These are phyloP conservation scores for Monilinia vaccinii-corymbosi DNA, from an alignment of 2,329 filamentous ascomycete species.

Conservation along the genomic window DNA sequence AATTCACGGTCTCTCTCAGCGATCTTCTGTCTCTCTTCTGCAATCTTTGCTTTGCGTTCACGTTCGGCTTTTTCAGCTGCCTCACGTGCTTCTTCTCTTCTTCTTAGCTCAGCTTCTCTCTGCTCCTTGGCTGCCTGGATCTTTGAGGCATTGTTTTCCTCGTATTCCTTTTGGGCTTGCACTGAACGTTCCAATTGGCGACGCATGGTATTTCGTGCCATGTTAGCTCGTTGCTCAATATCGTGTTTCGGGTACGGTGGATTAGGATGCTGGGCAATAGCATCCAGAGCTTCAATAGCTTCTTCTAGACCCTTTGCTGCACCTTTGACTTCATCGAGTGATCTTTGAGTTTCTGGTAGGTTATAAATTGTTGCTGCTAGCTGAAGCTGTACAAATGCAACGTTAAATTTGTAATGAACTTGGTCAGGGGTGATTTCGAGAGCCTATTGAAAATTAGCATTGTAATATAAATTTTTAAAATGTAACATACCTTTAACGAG, in stretches of 20 bases:
- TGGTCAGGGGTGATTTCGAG: slow-evolving; percentile 73
- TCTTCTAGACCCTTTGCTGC: slow-evolving; percentile 74
- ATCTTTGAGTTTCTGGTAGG: slow-evolving; percentile 67
- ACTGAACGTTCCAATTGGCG: slow-evolving; percentile 83
- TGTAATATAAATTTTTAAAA: neutral
- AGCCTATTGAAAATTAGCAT: slow-evolving; percentile 43
- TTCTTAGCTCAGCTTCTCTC: slow-evolving; percentile 70
- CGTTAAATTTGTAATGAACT: slow-evolving; percentile 91
- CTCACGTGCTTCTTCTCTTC: slow-evolving; percentile 67
- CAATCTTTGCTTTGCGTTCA: slow-evolving; percentile 70
- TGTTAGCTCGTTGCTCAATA: slow-evolving; percentile 90
- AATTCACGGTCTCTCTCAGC: slow-evolving; percentile 64
- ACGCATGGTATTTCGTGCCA: slow-evolving; percentile 91
- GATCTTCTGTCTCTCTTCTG: slow-evolving; percentile 78
- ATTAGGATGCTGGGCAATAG: slow-evolving; percentile 51
- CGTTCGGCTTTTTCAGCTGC: slow-evolving; percentile 59
- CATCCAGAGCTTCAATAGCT: slow-evolving; percentile 66
- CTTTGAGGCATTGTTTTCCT: slow-evolving; percentile 85
- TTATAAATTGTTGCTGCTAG: slow-evolving; percentile 73
- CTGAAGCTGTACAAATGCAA: slow-evolving; percentile 95
- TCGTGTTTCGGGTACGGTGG: slow-evolving; percentile 86
- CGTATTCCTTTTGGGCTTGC: slow-evolving; percentile 79
- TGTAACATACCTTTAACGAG: slow-evolving; percentile 48
- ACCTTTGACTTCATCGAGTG: slow-evolving; percentile 69
- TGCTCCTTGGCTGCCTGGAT: slow-evolving; percentile 70